Evolutionary conservation across 192 early-diverging fungal genomes (phyloP).

Genomic region (Gaertneriomyces sp.): DNA sequence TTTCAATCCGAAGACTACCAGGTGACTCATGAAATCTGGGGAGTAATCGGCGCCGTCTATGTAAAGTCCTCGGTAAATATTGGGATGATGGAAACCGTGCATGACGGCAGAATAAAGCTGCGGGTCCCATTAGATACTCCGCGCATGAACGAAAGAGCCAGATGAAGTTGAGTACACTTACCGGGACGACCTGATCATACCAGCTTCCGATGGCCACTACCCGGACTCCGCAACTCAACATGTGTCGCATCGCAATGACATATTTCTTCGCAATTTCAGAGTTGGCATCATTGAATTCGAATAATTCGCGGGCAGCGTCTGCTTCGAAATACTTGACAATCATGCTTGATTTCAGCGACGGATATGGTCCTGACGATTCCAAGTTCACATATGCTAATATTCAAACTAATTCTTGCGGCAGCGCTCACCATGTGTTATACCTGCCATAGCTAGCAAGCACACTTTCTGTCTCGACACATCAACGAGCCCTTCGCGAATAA

Average conservation of each 20-base stretch:
- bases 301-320: conserved; percentile 86
- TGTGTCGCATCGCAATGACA: conserved; percentile 60
- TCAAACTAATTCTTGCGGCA: not conserved
- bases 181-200: conserved; percentile 97
- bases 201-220: conserved; percentile 76
- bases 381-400: conserved; percentile 1
- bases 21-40: conserved; percentile 74
- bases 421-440: conserved; percentile 68
- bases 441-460: conserved; percentile 86
- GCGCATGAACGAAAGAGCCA: conserved; percentile 50
- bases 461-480: conserved; percentile 68
- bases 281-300: conserved; percentile 85
- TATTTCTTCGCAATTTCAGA: conserved; percentile 68
- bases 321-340: conserved; percentile 87
- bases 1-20: conserved; percentile 82
- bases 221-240: conserved; percentile 69
- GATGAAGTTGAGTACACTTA: conserved; percentile 55
- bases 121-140: not conserved
- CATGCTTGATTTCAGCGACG: conserved; percentile 73
- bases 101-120: conserved; percentile 48
- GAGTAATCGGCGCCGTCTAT: conserved; percentile 78
- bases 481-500: conserved; percentile 66
- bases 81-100: conserved; percentile 50
- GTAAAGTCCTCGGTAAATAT: conserved; percentile 86
- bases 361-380: conserved; percentile 68